Conservation (phyloP, 495 filamentous ascomycete species). For the Evansstolkia leycettana region DNA sequence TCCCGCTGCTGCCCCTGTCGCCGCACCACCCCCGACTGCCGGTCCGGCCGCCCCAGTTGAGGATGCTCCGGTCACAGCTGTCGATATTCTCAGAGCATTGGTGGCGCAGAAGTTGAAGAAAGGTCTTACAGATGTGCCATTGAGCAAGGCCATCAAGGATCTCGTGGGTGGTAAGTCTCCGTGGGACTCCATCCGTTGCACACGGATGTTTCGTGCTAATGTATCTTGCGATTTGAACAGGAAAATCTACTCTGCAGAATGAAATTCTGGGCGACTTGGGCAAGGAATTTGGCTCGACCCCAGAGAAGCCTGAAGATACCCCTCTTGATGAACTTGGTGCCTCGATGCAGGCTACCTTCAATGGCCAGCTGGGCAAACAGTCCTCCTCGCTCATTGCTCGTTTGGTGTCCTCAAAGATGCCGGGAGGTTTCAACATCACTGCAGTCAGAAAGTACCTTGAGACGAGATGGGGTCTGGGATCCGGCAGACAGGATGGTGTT, state of each 20-base stretch:
- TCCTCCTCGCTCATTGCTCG: constrained; percentile 87
- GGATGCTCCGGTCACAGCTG: constrained; percentile 73
- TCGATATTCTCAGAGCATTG: constrained; percentile 79
- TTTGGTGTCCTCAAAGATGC: constrained; percentile 97
- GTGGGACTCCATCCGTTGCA: not conserved
- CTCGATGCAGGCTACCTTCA: constrained; percentile 94
- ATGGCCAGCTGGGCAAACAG: constrained; percentile 95
- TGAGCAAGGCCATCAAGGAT: constrained; percentile 98
- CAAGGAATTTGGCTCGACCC: constrained; percentile 96
- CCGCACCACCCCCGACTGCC: constrained; percentile 47
- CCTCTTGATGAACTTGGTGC: constrained; percentile 92
- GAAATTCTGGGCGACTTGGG: constrained; percentile 92
- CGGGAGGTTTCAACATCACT: constrained; percentile 97
- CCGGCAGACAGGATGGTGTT: constrained; percentile 85
- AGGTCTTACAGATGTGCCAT: constrained; percentile 70
- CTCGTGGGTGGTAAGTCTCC: constrained; percentile 83
- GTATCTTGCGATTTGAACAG: constrained; percentile 26
- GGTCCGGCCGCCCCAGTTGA: constrained; percentile 84
- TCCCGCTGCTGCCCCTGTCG: constrained; percentile 37
- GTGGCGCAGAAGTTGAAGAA: constrained; percentile 99
- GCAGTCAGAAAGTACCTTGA: constrained; percentile 87
- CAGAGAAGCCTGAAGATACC: constrained; percentile 96
- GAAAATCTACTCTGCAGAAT: constrained; percentile 96
- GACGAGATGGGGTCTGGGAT: constrained; percentile 79
- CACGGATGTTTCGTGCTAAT: not conserved